Conservation (phyloP, 768 basidiomycete genomes). For the Krasilnikovozyma curviuscula region DNA sequence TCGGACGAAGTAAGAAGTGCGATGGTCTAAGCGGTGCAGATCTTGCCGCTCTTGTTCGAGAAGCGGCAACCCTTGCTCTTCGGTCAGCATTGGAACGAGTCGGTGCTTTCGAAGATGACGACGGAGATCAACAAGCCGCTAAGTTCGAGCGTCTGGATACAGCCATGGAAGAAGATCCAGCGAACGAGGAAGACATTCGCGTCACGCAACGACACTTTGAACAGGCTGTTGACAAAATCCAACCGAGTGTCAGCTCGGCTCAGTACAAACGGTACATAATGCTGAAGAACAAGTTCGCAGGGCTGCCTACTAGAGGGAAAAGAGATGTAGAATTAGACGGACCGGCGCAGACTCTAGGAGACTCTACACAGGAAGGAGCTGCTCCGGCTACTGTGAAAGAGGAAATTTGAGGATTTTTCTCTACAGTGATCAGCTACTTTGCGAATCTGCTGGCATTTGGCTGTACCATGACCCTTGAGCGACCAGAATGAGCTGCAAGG, state of each 20-base stretch:
- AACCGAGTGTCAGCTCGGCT: conserved; percentile 60
- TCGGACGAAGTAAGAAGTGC: conserved; percentile 40
- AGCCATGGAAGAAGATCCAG: conserved; percentile 1
- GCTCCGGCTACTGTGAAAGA: too few relatives aligned
- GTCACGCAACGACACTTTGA: conserved; percentile 52
- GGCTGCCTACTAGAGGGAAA: conserved; percentile 32
- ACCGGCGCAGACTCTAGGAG: too few relatives aligned
- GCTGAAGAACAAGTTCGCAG: conserved; percentile 63
- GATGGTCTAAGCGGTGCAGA: conserved; percentile 89
- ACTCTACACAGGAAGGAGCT: too few relatives aligned
- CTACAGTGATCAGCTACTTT: too few relatives aligned
- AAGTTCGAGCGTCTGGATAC: conserved; percentile 16
- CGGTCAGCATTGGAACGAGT: conserved; percentile 36
- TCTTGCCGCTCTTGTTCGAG: conserved; percentile 65
- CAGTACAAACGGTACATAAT: conserved; percentile 71
- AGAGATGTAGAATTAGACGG: conserved; percentile 16
- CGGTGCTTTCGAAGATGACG: conserved; percentile 48
- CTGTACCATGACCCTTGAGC: too few relatives aligned
- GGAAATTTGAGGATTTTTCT: too few relatives aligned
- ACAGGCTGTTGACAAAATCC: conserved; percentile 55
- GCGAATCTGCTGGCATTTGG: too few relatives aligned
- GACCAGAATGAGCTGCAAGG: too few relatives aligned
- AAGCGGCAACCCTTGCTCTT: conserved; percentile 73
- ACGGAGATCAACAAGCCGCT: conserved; percentile 21
- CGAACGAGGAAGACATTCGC: conserved; percentile 23